Percentiles rank a stretch among this genome's conserved stretches.
phyloP scores from a whole-genome alignment of 371 early-diverging fungal genomes.

The Apophysomyces sp. region DNA sequence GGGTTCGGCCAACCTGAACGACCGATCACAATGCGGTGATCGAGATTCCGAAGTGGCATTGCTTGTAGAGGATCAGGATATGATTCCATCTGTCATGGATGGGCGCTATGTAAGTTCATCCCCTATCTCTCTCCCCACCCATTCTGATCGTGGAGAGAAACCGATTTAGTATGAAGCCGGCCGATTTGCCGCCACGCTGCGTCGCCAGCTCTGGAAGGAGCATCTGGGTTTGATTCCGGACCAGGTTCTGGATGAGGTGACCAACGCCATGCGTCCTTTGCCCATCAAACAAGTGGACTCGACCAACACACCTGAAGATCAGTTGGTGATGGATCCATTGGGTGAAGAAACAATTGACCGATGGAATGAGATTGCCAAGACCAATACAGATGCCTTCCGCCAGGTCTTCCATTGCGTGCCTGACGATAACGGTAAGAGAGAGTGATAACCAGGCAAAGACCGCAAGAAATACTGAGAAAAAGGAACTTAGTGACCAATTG shows the following conservation, averaged over 20 bases:
- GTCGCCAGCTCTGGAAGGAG: conserved; percentile 81
- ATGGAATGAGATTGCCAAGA: conserved; percentile 58
- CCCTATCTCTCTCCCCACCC: too few species aligned
- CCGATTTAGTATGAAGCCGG: conserved; percentile 53
- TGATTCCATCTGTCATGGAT: conserved; percentile 71
- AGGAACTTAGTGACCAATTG: conserved; percentile 49
- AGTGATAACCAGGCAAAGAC: neutral
- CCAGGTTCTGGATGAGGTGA: conserved; percentile 42
- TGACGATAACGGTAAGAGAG: conserved; percentile 60
- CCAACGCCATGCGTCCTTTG: conserved; percentile 48
- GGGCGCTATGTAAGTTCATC: conserved; percentile 53
- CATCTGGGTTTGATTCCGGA: conserved; percentile 74
- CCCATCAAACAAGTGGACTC: conserved; percentile 39
- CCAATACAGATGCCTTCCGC: conserved; percentile 65
- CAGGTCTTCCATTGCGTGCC: conserved; percentile 76
- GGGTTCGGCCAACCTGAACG: conserved; percentile 93
- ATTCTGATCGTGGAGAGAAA: too few species aligned
- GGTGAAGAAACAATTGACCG: conserved; percentile 46
- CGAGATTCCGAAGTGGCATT: conserved; percentile 92
- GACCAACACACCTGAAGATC: conserved; percentile 38
- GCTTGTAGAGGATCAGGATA: conserved; percentile 75
- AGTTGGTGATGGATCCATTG: conserved; percentile 61
- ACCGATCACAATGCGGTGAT: conserved; percentile 85
- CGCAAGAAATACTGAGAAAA: neutral
- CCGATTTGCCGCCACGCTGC: conserved; percentile 70